phyloP scores from a whole-genome alignment of 805 yeast species.

The Candida pseudoglaebosa region DNA sequence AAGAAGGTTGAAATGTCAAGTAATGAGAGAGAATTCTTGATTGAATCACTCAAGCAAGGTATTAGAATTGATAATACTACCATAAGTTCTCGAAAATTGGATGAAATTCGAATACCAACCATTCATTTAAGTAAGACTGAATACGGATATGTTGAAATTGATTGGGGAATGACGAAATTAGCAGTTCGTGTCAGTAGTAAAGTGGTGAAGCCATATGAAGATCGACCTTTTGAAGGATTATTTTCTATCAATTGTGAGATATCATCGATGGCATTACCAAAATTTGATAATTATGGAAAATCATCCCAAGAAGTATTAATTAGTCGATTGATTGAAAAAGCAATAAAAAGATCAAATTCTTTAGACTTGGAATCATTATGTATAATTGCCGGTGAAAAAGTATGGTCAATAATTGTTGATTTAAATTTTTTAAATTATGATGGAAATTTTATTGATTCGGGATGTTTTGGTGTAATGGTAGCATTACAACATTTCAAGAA shows the following conservation, averaged over 20 bases:
- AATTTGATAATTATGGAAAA: constrained; percentile 69
- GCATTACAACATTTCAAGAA: constrained; percentile 78
- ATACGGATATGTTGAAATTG: constrained; percentile 77
- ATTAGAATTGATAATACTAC: constrained; percentile 57
- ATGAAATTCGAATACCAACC: constrained; percentile 61
- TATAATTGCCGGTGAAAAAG: constrained; percentile 83
- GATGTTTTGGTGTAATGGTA: constrained; percentile 86
- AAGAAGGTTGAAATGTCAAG: constrained; percentile 57
- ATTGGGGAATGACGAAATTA: constrained; percentile 68
- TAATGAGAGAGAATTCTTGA: constrained; percentile 59
- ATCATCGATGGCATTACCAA: constrained; percentile 84
- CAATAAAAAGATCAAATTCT: constrained; percentile 86
- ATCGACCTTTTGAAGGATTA: constrained; percentile 90
- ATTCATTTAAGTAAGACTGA: constrained; percentile 61
- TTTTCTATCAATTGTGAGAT: constrained; percentile 82
- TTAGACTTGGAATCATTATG: constrained; percentile 87
- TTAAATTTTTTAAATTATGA: constrained; percentile 85
- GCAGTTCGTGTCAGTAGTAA: constrained; percentile 72
- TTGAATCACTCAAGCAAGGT: constrained; percentile 59
- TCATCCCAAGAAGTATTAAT: constrained; percentile 80
- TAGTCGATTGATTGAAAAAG: constrained; percentile 82
- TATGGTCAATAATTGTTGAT: constrained; percentile 91
- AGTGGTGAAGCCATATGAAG: constrained; percentile 77
- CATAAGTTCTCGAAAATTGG: constrained; percentile 41
- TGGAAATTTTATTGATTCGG: constrained; percentile 88